A percentile compares a stretch with the other conserved stretches of the same genome.
These are phyloP conservation scores for Phytophthora quininea DNA, from an alignment of 352 stramenopile species.

Conservation along the genomic window DNA sequence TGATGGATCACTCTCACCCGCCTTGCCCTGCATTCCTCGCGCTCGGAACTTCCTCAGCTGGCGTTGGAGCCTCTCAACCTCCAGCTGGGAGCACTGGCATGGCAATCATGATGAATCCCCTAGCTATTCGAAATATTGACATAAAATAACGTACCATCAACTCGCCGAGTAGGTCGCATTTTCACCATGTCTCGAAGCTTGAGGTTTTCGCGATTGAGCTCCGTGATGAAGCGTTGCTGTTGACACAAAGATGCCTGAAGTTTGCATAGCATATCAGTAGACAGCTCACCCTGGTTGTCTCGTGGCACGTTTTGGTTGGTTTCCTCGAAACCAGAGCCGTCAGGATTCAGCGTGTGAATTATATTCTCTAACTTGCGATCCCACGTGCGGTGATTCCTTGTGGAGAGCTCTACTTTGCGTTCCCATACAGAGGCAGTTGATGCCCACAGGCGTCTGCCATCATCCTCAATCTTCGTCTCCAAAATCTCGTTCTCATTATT, in stretches of 20 bases:
- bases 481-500: not conserved
- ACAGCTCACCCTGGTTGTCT: constrained; percentile 8
- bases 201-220: constrained; percentile 35
- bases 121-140: not conserved
- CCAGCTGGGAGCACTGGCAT: constrained; percentile 26
- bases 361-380: constrained; percentile 27
- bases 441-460: constrained; percentile 2
- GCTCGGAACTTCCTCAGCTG: constrained; percentile 15
- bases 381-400: constrained; percentile 16
- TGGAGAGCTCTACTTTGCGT: constrained; percentile 19
- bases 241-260: constrained; percentile 28
- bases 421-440: constrained; percentile 13
- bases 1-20: constrained; percentile 3
- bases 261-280: constrained; percentile 5
- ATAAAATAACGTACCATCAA: constrained; percentile 23
- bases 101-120: not conserved
- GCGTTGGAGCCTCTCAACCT: constrained; percentile 35
- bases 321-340: not conserved
- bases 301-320: not conserved
- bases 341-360: constrained; percentile 7
- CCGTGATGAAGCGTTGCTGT: constrained; percentile 25
- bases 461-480: constrained; percentile 4
- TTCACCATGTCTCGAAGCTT: constrained; percentile 37
- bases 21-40: not conserved
- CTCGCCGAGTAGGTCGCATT: constrained; percentile 30